phyloP scores from a whole-genome alignment of 345 rosid genomes.

The Eucalyptus cladocalyx region DNA sequence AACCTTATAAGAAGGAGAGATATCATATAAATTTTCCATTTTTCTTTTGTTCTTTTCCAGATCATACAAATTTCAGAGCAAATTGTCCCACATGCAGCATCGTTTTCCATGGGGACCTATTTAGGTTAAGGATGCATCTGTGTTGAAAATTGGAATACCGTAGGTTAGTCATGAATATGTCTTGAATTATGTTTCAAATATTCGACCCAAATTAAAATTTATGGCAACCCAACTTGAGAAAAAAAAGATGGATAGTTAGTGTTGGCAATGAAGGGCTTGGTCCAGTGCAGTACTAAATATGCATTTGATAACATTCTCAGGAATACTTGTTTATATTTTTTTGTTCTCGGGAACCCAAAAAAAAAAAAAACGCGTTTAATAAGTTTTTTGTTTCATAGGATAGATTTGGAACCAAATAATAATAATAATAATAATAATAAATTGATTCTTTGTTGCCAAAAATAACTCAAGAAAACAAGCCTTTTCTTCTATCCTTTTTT shows the following conservation, averaged over 20 bases:
- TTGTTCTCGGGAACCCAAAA: fast-evolving
- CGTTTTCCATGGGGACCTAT: background rate
- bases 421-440: no score
- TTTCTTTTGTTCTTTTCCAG: background rate
- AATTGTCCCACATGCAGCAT: background rate
- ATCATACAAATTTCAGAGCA: background rate
- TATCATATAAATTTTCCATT: background rate
- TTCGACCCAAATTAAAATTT: no score
- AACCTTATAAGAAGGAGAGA: background rate
- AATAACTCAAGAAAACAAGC: no score
- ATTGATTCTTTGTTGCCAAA: fast-evolving
- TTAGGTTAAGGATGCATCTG: background rate
- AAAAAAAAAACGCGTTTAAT: fast-evolving
- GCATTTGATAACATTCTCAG: fast-evolving
- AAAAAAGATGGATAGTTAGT: no score
- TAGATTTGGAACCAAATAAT: no score
- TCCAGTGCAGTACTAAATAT: fast-evolving
- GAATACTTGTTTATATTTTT: no score
- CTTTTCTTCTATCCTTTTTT: no score
- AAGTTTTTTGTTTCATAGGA: fast-evolving
- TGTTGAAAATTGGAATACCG: background rate
- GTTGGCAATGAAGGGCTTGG: no score
- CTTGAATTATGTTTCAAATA: no score
- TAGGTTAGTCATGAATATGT: background rate
- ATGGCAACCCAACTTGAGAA: no score